Percentiles rank a stretch among this genome's conserved stretches.
phyloP scores from a whole-genome alignment of 495 filamentous ascomycete genomes.

The Chaetomium cochliodes region DNA sequence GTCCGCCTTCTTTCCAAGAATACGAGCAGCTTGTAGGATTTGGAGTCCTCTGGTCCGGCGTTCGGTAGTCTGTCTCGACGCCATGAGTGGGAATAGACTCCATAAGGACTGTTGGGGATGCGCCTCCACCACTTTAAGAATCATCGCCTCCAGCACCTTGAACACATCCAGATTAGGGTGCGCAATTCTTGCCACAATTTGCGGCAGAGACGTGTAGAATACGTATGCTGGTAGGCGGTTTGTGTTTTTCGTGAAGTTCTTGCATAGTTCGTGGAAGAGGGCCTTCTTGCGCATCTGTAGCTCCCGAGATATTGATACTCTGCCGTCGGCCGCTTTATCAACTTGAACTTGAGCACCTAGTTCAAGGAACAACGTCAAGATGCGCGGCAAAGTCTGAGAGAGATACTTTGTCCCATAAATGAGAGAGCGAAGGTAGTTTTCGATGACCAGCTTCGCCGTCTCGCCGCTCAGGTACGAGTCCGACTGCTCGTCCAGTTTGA shows the following conservation, averaged over 20 bases:
- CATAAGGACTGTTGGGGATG: conserved; percentile 93
- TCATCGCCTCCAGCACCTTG: conserved; percentile 69
- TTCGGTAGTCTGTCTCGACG: conserved; percentile 47
- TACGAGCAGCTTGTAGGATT: conserved; percentile 48
- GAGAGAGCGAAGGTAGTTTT: conserved; percentile 87
- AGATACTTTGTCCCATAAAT: conserved; percentile 89
- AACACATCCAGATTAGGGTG: conserved; percentile 78
- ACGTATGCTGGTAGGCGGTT: conserved; percentile 76
- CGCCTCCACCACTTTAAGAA: conserved; percentile 72
- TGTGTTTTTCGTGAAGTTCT: conserved; percentile 69
- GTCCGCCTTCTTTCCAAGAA: conserved; percentile 38
- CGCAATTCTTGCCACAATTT: conserved; percentile 87
- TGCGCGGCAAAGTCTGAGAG: conserved; percentile 84
- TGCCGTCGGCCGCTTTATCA: conserved; percentile 64
- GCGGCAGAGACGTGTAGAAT: conserved; percentile 88
- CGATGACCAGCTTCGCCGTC: conserved; percentile 81
- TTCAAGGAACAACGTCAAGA: conserved; percentile 92
- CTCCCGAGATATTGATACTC: conserved; percentile 60
- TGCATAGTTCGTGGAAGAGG: conserved; percentile 68
- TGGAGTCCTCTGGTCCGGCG: conserved; percentile 53
- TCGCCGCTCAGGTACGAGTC: conserved; percentile 68
- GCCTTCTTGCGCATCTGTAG: conserved; percentile 56
- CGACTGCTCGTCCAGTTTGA: conserved; percentile 63
- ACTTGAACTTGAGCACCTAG: conserved; percentile 74
- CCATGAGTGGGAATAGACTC: conserved; percentile 81